These are phyloP conservation scores for Sporothrix globosa DNA, from an alignment of 2,329 filamentous ascomycete species.

Conservation along the genomic window DNA sequence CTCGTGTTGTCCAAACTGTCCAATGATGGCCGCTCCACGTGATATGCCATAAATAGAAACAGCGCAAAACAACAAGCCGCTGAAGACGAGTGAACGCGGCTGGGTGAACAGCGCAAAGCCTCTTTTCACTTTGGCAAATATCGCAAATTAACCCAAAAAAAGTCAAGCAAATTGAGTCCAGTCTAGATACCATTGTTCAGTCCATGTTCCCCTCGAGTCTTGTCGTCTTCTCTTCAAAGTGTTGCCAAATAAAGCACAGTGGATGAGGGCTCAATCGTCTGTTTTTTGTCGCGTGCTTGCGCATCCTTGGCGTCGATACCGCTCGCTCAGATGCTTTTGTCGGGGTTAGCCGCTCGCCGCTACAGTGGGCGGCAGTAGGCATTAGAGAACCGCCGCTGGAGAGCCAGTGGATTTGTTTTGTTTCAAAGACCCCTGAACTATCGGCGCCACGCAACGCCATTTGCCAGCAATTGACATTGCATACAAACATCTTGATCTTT, in stretches of 20 bases:
- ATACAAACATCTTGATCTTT: not conserved
- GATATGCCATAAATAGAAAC: conserved; percentile 31
- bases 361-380: not conserved
- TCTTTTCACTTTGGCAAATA: conserved; percentile 19
- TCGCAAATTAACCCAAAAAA: conserved; percentile 18
- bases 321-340: not conserved
- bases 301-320: conserved; percentile 10
- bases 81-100: not conserved
- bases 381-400: not conserved
- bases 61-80: not conserved
- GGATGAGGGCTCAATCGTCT: not conserved
- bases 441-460: conserved; percentile 19
- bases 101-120: not conserved
- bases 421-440: conserved; percentile 10
- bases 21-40: conserved; percentile 24
- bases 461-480: not conserved
- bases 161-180: not conserved
- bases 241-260: conserved; percentile 7
- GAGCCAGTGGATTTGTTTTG: conserved; percentile 6
- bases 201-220: not conserved
- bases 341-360: conserved; percentile 10
- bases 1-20: not conserved
- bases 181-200: not conserved
- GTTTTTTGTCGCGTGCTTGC: conserved; percentile 18
- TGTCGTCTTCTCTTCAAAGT: not conserved